Evolutionary conservation across 108 stramenopile species (phyloP), one percentile per base, ranked within the genome.

Genomic region (Cyclotella kingstonii): DNA sequence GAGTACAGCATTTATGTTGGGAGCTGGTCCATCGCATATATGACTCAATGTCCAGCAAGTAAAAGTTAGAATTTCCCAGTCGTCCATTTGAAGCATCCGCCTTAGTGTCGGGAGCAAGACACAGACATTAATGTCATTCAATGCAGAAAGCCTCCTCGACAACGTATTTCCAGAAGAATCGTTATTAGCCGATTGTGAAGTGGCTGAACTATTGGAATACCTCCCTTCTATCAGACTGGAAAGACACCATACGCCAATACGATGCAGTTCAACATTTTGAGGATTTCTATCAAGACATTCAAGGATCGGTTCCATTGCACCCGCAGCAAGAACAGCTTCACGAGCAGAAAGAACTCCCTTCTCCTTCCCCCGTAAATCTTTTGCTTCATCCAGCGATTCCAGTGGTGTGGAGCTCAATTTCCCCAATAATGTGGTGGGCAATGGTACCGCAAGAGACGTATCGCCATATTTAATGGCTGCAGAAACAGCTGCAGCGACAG

Each of bases 31-130:
- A 72, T 98, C 97, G 70, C 95, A 96, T 15, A 98, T 60, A 77
- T 98, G 95, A 58, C 84, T 85, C 14, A 98, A 78, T 12, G 97
- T 89, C 90, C 93, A 96, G 61, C 97, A 98, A 6, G 96, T 90
- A 66, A 93, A 93, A 44, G 90, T 90, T 47, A 98, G 70, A 21
- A 95, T 86, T 70, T 96, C 96, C 31, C 89, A 59, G 78, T 98
- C 97, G 1, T 77, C 78, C 55, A 77, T 76, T 27, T 82, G 75
- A 46, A 98, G 65, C 69, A 98, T 70, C 49, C 86, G 78, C 42
- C 70, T 46, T 52, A 98, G 59, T 23, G 89, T 90, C n/a, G 90
- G 89, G 31, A 97, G 75, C 52, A 96, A 63, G 0, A 66, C 60
- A 12, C 54, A 48, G 59, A 97, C 79, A 48, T 95, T 93, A 64